Conservation (phyloP, 2,329 filamentous ascomycete genomes). For the Metarhizium anisopliae region DNA sequence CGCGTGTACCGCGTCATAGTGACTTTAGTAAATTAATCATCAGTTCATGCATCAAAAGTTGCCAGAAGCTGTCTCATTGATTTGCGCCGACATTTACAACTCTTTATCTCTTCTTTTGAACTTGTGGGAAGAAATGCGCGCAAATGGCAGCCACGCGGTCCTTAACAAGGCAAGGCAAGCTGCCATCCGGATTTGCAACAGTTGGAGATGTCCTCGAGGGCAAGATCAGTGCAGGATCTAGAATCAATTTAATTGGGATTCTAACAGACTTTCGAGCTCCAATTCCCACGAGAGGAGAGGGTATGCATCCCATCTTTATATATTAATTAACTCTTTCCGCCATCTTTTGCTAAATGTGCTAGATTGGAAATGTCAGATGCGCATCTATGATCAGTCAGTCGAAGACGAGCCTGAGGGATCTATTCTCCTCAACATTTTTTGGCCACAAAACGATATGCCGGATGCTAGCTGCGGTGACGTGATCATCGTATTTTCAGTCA, state of each 20-base stretch:
- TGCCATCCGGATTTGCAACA: constrained; percentile 16
- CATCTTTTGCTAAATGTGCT: neutral
- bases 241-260: constrained; percentile 59
- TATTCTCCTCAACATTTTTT: constrained; percentile 52
- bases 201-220: constrained; percentile 36
- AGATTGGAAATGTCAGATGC: constrained; percentile 55
- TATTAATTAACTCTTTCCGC: neutral
- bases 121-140: neutral
- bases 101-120: neutral
- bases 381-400: constrained; percentile 49
- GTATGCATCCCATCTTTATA: constrained; percentile 25
- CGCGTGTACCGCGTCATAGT: neutral
- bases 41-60: neutral
- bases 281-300: constrained; percentile 38
- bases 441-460: constrained; percentile 39
- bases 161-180: constrained; percentile 1
- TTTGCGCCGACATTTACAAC: neutral
- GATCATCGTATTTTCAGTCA: constrained; percentile 40
- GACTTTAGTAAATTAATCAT: neutral
- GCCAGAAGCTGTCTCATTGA: neutral
- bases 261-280: constrained; percentile 56
- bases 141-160: constrained; percentile 6
- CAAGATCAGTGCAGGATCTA: constrained; percentile 14
- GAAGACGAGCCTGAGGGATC: constrained; percentile 30
- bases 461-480: constrained; percentile 30